Evolutionary conservation across 768 basidiomycete genomes (phyloP).

Genomic region (Tephrocybe rancida): DNA sequence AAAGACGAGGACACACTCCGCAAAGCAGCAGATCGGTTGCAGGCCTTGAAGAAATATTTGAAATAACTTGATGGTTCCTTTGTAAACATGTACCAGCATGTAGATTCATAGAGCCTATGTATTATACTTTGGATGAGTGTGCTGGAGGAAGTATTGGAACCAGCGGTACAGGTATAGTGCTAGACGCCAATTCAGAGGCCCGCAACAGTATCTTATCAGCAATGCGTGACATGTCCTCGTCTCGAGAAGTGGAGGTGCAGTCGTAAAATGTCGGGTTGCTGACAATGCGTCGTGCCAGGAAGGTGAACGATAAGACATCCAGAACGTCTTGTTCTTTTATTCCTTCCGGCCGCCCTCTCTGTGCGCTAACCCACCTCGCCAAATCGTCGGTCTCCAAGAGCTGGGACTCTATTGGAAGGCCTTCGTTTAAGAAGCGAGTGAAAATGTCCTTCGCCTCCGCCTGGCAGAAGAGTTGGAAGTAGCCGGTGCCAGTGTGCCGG

Average conservation of each 20-base stretch:
- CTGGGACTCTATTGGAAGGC: slow-evolving; percentile 86
- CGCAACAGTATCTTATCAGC: slow-evolving; percentile 54
- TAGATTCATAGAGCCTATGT: slow-evolving; percentile 6
- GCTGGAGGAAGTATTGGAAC: too few relatives aligned
- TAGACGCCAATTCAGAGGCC: slow-evolving; percentile 6
- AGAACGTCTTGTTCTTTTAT: slow-evolving; percentile 66
- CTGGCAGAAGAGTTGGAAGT: slow-evolving; percentile 89
- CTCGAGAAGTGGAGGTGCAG: slow-evolving; percentile 40
- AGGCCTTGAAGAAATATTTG: slow-evolving; percentile 69
- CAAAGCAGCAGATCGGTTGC: slow-evolving; percentile 81
- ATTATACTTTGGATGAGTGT: not conserved
- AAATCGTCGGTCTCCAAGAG: slow-evolving; percentile 57
- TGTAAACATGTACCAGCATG: slow-evolving; percentile 2
- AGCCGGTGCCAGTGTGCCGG: slow-evolving; percentile 57
- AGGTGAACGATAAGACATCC: slow-evolving; percentile 81
- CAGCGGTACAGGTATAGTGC: not conserved
- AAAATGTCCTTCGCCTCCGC: slow-evolving; percentile 82
- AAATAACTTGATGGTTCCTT: slow-evolving; percentile 16
- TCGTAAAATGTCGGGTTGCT: slow-evolving; percentile 90
- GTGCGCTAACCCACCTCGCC: slow-evolving; percentile 46
- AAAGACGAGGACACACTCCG: slow-evolving; percentile 88
- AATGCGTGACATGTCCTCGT: slow-evolving; percentile 68
- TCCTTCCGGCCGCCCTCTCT: slow-evolving; percentile 39
- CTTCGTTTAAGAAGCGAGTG: slow-evolving; percentile 83
- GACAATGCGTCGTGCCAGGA: slow-evolving; percentile 67